Evolutionary conservation across 257 asterid genomes (phyloP).

Genomic region (Mitragyna speciosa): DNA sequence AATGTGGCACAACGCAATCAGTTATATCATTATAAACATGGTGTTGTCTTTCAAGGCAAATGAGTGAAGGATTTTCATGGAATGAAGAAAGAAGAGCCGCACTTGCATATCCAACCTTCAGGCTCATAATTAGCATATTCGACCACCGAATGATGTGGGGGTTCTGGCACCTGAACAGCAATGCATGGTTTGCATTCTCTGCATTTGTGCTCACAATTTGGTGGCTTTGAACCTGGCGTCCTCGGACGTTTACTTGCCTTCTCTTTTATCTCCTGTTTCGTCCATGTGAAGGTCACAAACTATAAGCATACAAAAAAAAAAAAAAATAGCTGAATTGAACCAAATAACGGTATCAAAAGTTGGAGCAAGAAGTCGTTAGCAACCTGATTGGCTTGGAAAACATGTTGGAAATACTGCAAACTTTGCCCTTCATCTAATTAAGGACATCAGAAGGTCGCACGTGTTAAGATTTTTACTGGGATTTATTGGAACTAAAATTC

Average conservation of each 20-base stretch:
- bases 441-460: neutral
- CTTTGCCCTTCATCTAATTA: neutral
- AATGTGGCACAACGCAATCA: neutral
- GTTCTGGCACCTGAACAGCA: conserved; percentile 33
- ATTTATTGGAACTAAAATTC: too few species aligned
- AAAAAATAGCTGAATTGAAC: neutral
- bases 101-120: conserved; percentile 42
- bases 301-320: neutral
- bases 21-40: too few species aligned
- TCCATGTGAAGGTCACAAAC: neutral
- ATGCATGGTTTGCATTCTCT: conserved; percentile 36
- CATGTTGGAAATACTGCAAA: neutral
- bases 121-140: conserved; percentile 40
- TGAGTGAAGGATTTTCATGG: conserved; percentile 14
- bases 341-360: neutral
- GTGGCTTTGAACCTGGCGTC: conserved; percentile 39
- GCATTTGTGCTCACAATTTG: conserved; percentile 38
- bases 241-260: neutral
- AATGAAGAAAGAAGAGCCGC: conserved; percentile 22
- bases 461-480: too few species aligned
- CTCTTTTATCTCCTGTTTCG: neutral
- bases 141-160: conserved; percentile 7
- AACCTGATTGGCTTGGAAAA: neutral
- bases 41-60: neutral
- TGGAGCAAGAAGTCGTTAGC: neutral